Percentiles rank a stretch among this genome's conserved stretches.
These are phyloP conservation scores for Chaetomiaceae sp. DNA, from an alignment of 2,329 filamentous ascomycete species.

Conservation along the genomic window DNA sequence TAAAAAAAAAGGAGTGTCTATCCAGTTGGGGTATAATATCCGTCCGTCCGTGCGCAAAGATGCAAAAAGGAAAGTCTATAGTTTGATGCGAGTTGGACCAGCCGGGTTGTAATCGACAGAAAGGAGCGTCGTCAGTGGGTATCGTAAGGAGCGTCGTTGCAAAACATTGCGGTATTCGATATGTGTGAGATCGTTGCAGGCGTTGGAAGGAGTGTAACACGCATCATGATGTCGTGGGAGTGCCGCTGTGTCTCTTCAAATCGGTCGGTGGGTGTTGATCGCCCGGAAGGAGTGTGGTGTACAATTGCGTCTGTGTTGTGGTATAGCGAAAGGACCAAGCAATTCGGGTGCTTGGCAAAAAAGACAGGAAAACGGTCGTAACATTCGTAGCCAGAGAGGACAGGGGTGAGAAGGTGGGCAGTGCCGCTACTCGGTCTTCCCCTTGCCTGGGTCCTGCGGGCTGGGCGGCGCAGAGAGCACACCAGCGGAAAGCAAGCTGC, in stretches of 20 bases:
- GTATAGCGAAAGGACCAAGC: slow-evolving; percentile 20
- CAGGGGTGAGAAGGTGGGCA: slow-evolving; percentile 12
- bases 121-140: slow-evolving; percentile 41
- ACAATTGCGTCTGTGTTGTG: slow-evolving; percentile 32
- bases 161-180: slow-evolving; percentile 18
- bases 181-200: slow-evolving; percentile 23
- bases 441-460: slow-evolving; percentile 31
- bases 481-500: slow-evolving; percentile 30
- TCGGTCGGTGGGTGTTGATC: slow-evolving; percentile 17
- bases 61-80: slow-evolving; percentile 40
- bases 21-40: slow-evolving; percentile 16
- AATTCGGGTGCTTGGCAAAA: slow-evolving; percentile 26
- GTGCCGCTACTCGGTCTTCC: slow-evolving; percentile 18
- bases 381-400: slow-evolving; percentile 13
- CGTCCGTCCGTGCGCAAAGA: slow-evolving; percentile 13
- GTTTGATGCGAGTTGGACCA: slow-evolving; percentile 21
- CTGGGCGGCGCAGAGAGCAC: slow-evolving; percentile 31
- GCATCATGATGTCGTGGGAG: slow-evolving; percentile 21
- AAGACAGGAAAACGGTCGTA: slow-evolving; percentile 19
- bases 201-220: slow-evolving; percentile 31
- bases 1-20: slow-evolving; percentile 25
- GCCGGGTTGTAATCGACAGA: slow-evolving; percentile 15
- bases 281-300: slow-evolving; percentile 28
- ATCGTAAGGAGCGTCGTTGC: slow-evolving; percentile 34
- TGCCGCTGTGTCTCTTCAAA: slow-evolving; percentile 19